These are phyloP conservation scores for Aspergillus saccharolyticus DNA, from an alignment of 495 filamentous ascomycete species.

Conservation along the genomic window DNA sequence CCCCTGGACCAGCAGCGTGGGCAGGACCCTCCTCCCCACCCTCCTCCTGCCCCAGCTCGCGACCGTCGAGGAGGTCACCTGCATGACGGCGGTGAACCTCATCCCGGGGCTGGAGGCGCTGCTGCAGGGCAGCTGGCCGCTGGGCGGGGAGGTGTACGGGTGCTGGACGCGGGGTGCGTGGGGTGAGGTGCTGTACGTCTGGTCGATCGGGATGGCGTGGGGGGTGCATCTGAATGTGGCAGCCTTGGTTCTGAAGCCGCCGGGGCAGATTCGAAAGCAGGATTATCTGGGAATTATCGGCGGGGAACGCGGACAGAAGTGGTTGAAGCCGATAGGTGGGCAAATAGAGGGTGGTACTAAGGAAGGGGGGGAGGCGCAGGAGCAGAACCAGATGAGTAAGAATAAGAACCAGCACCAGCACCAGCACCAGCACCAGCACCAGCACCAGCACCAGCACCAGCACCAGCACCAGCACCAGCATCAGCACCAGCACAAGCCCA, in stretches of 20 bases:
- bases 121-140: background rate
- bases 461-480: too few species aligned
- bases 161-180: background rate
- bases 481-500: too few species aligned
- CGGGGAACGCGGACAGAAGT: background rate
- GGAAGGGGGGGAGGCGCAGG: too few species aligned
- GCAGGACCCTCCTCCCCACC: background rate
- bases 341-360: too few species aligned
- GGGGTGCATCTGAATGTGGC: background rate
- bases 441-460: too few species aligned
- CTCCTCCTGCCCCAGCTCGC: background rate
- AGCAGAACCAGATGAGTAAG: too few species aligned
- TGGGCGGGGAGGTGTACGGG: background rate
- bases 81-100: background rate
- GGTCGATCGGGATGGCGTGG: background rate
- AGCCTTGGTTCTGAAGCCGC: background rate
- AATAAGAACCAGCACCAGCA: too few species aligned
- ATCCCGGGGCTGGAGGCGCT: background rate
- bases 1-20: too few species aligned
- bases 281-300: background rate
- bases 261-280: background rate
- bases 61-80: background rate
- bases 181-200: background rate
- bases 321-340: background rate
- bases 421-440: too few species aligned